phyloP scores from a whole-genome alignment of 371 early-diverging fungal species.

The Entomophthora muscae region DNA sequence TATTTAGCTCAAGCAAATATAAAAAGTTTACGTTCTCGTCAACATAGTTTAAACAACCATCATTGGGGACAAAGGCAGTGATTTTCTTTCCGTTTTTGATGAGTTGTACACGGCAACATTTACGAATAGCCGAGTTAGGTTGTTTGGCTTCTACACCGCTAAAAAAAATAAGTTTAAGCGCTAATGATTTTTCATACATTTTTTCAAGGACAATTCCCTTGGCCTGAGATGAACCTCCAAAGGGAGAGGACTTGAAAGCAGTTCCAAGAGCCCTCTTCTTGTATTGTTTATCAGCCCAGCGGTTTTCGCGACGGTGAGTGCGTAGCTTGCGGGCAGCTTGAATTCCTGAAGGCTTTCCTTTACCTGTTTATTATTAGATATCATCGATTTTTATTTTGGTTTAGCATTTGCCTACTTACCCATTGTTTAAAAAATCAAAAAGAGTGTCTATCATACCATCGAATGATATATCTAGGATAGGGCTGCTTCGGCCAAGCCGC shows the following conservation, averaged over 20 bases:
- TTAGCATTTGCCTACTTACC: neutral
- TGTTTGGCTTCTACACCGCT: conserved; percentile 99
- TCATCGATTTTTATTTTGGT: neutral
- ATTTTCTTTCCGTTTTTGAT: conserved; percentile 99
- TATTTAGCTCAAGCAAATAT: neutral
- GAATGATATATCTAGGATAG: too few species aligned
- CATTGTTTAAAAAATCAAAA: neutral
- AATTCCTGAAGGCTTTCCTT: conserved; percentile 94
- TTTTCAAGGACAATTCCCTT: conserved; percentile 99
- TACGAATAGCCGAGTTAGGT: conserved; percentile 99
- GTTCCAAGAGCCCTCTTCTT: conserved; percentile 97
- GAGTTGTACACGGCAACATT: conserved; percentile 99
- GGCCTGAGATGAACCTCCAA: conserved; percentile 99
- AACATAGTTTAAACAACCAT: conserved; percentile 98
- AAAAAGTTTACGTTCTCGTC: conserved; percentile 64
- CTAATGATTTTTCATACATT: conserved; percentile 51
- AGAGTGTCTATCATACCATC: too few species aligned
- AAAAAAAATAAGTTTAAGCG: conserved; percentile 3
- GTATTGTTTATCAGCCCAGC: conserved; percentile 98
- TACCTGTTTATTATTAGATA: conserved; percentile 24
- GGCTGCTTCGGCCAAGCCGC: too few species aligned
- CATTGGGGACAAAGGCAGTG: conserved; percentile 99
- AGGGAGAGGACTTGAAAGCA: conserved; percentile 91
- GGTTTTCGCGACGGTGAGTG: conserved; percentile 89
- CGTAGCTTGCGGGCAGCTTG: conserved; percentile 98